phyloP scores from a whole-genome alignment of 2,329 filamentous ascomycete genomes.

The Aspergillus hiratsukae region DNA sequence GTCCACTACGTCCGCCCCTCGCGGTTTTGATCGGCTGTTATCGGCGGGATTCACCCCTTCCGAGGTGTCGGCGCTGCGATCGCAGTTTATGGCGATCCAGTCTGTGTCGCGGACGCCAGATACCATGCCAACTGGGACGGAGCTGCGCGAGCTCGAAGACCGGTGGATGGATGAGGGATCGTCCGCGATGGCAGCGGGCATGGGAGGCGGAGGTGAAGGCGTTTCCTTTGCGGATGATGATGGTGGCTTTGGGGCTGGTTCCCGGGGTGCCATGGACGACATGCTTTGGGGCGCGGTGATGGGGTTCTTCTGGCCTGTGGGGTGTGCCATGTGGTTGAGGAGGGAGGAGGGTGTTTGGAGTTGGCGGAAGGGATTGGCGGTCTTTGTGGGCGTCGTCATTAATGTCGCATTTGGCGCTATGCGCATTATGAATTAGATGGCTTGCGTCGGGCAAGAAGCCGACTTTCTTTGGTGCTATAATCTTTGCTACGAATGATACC shows the following conservation, averaged over 20 bases:
- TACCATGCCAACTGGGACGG: conserved; percentile 75
- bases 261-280: conserved; percentile 66
- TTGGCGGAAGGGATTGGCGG: conserved; percentile 77
- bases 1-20: conserved; percentile 55
- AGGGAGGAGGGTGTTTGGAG: conserved; percentile 85
- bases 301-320: conserved; percentile 93
- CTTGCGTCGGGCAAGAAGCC: neutral
- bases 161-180: conserved; percentile 74
- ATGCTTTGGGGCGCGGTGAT: conserved; percentile 83
- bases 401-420: conserved; percentile 73
- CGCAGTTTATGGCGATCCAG: conserved; percentile 85
- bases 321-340: conserved; percentile 77
- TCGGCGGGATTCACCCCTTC: conserved; percentile 73
- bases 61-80: conserved; percentile 78
- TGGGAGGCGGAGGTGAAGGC: conserved; percentile 32
- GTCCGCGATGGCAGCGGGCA: conserved; percentile 43
- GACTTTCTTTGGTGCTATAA: conserved; percentile 1
- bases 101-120: conserved; percentile 79
- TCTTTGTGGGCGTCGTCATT: conserved; percentile 76
- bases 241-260: conserved; percentile 40
- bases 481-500: conserved; percentile 14
- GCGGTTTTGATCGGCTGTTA: conserved; percentile 85
- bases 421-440: conserved; percentile 46
- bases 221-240: conserved; percentile 28
- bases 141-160: conserved; percentile 76